Percentiles rank a stretch among this genome's conserved stretches.
Conservation (phyloP, 2,329 filamentous ascomycete species). For the Penicillium sp. region DNA sequence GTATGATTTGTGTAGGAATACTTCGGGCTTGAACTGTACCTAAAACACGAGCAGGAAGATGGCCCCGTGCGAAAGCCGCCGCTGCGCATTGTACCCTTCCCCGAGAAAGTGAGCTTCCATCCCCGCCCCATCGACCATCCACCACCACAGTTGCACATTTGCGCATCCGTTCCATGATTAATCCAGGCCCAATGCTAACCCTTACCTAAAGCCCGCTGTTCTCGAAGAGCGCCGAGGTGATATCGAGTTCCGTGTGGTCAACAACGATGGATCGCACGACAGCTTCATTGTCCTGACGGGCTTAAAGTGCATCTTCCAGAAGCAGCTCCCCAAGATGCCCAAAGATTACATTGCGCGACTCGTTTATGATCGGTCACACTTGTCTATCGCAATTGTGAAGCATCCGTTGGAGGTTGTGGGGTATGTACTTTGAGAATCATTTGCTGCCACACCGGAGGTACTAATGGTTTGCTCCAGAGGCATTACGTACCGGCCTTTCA, state of each 20-base stretch:
- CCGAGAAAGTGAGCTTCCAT: constrained; percentile 67
- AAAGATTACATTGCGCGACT: constrained; percentile 98
- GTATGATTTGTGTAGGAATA: constrained; percentile 20
- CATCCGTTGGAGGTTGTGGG: constrained; percentile 89
- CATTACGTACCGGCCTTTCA: constrained; percentile 94
- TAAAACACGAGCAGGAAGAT: constrained; percentile 39
- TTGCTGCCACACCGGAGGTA: neutral
- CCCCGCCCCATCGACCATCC: neutral
- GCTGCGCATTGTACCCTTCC: constrained; percentile 72
- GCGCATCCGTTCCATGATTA: neutral
- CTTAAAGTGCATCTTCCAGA: constrained; percentile 96
- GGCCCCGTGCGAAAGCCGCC: constrained; percentile 49
- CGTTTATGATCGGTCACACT: constrained; percentile 93
- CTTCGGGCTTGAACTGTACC: neutral
- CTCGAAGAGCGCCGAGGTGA: constrained; percentile 90
- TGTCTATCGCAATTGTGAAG: constrained; percentile 97
- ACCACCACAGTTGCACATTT: neutral
- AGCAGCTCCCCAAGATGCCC: constrained; percentile 97
- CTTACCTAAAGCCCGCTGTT: constrained; percentile 66
- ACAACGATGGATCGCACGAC: constrained; percentile 86
- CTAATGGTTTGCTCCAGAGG: constrained; percentile 57
- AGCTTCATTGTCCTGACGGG: constrained; percentile 93
- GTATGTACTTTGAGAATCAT: constrained; percentile 33
- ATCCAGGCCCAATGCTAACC: constrained; percentile 21
- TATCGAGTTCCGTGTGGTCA: constrained; percentile 96